Evolutionary conservation across 768 basidiomycete species (phyloP).

Genomic region (Candolleomyces aberdarensis): DNA sequence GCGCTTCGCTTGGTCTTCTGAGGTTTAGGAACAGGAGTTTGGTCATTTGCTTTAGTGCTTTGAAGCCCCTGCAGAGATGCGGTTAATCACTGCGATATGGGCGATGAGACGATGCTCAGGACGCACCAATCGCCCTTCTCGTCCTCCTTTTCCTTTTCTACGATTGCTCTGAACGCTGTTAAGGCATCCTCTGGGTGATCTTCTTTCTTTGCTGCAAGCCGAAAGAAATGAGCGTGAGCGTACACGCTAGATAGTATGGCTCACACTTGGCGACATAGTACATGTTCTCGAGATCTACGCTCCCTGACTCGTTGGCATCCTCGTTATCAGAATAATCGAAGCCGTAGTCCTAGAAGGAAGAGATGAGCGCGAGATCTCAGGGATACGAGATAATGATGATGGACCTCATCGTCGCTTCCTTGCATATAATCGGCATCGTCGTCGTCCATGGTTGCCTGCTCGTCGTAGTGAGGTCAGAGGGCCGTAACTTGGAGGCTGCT

Average conservation of each 20-base stretch:
- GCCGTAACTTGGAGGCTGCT: neutral
- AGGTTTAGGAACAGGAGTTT: slow-evolving; percentile 86
- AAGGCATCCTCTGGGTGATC: slow-evolving; percentile 91
- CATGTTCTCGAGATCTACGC: slow-evolving; percentile 93
- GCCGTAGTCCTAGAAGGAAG: slow-evolving; percentile 71
- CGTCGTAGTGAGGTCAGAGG: neutral
- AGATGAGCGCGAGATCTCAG: slow-evolving; percentile 4
- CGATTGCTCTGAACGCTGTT: slow-evolving; percentile 85
- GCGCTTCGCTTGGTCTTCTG: slow-evolving; percentile 77
- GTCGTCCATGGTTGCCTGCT: slow-evolving; percentile 65
- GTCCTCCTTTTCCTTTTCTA: slow-evolving; percentile 88
- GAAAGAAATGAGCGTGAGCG: slow-evolving; percentile 2
- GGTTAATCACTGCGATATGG: neutral
- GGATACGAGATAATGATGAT: slow-evolving; percentile 9
- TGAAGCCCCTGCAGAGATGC: slow-evolving; percentile 79
- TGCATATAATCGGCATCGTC: slow-evolving; percentile 96
- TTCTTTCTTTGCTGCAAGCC: slow-evolving; percentile 79
- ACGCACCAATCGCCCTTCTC: slow-evolving; percentile 89
- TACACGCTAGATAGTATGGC: slow-evolving; percentile 20
- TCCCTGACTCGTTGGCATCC: slow-evolving; percentile 74
- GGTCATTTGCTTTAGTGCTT: slow-evolving; percentile 95
- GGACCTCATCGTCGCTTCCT: slow-evolving; percentile 80
- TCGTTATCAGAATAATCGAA: slow-evolving; percentile 96
- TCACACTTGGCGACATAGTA: slow-evolving; percentile 97
- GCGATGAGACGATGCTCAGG: neutral